Percentiles rank a stretch among this genome's conserved stretches.
Evolutionary conservation across 306 rosid species (phyloP).

Genomic region (Spatholobus suberectus): DNA sequence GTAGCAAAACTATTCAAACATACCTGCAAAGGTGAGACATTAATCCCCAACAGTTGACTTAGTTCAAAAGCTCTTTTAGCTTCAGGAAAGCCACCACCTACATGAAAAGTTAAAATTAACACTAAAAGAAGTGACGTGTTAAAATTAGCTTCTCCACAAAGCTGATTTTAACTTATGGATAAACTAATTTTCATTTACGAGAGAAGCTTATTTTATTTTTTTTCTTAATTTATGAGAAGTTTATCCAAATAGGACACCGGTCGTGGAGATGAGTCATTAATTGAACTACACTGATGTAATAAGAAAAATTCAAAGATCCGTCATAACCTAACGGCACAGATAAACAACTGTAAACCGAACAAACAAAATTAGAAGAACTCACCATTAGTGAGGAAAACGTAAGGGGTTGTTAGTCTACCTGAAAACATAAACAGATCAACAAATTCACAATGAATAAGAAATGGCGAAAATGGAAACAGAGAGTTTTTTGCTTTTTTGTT

Average conservation of each 20-base stretch:
- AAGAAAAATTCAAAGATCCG: slow-evolving; percentile 2
- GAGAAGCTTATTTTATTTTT: too few species aligned
- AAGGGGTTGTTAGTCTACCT: slow-evolving; percentile 74
- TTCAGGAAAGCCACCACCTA: slow-evolving; percentile 94
- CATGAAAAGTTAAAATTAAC: slow-evolving; percentile 4
- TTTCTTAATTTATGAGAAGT: too few species aligned
- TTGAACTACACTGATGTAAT: neutral
- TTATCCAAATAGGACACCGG: too few species aligned
- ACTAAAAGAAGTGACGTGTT: neutral
- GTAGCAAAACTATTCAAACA: neutral
- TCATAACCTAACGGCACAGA: neutral
- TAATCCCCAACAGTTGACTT: slow-evolving; percentile 67
- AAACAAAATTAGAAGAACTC: slow-evolving; percentile 34
- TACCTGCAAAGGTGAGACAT: slow-evolving; percentile 79
- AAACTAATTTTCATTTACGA: too few species aligned
- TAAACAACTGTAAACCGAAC: neutral
- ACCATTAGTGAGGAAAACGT: slow-evolving; percentile 89
- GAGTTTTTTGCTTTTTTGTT: neutral
- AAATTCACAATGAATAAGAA: neutral
- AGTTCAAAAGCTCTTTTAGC: slow-evolving; percentile 82
- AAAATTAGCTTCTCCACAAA: too few species aligned
- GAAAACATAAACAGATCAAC: slow-evolving; percentile 38
- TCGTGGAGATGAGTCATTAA: neutral
- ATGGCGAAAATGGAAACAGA: neutral
- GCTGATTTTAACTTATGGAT: too few species aligned